Evolutionary conservation across 208 protist species (phyloP).

Genomic region (Kentomonas sorsogonicus): DNA sequence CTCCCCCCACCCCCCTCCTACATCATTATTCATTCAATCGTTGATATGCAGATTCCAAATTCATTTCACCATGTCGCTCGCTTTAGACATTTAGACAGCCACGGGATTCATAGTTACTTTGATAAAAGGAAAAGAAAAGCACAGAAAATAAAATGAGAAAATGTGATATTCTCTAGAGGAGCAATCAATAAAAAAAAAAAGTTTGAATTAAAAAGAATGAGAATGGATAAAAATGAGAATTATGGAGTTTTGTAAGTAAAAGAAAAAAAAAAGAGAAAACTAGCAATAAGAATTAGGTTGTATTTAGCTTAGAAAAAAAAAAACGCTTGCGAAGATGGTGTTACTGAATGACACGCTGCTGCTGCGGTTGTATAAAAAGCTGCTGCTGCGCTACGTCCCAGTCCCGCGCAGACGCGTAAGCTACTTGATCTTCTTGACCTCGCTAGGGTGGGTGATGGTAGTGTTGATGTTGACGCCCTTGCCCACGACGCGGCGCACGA

Average conservation of each 20-base stretch:
- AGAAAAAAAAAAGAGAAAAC: constrained; percentile 10
- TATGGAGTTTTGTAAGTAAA: constrained; percentile 3
- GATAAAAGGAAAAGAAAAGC: not conserved
- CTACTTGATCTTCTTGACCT: constrained; percentile 3
- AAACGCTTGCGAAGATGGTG: too few species aligned
- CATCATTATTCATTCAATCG: too few species aligned
- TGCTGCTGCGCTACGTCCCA: too few species aligned
- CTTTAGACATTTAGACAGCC: too few species aligned
- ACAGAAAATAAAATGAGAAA: not conserved
- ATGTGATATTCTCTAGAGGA: not conserved
- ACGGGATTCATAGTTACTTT: too few species aligned
- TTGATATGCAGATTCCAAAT: too few species aligned
- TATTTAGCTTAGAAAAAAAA: too few species aligned
- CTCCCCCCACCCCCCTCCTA: too few species aligned
- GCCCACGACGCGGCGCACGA: constrained; percentile 30
- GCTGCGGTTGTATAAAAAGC: too few species aligned
- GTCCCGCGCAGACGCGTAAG: not conserved
- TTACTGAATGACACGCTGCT: too few species aligned
- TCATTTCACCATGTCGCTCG: too few species aligned
- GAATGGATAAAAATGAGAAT: constrained; percentile 11
- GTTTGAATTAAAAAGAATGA: not conserved
- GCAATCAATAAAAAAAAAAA: constrained; percentile 2
- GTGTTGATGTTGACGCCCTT: constrained; percentile 35
- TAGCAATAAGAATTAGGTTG: too few species aligned
- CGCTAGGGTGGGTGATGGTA: not conserved